A percentile compares a stretch with the other conserved stretches of the same genome.
These are phyloP conservation scores for Hemerocallis citrina DNA, from an alignment of 106 monocot species.

Conservation along the genomic window DNA sequence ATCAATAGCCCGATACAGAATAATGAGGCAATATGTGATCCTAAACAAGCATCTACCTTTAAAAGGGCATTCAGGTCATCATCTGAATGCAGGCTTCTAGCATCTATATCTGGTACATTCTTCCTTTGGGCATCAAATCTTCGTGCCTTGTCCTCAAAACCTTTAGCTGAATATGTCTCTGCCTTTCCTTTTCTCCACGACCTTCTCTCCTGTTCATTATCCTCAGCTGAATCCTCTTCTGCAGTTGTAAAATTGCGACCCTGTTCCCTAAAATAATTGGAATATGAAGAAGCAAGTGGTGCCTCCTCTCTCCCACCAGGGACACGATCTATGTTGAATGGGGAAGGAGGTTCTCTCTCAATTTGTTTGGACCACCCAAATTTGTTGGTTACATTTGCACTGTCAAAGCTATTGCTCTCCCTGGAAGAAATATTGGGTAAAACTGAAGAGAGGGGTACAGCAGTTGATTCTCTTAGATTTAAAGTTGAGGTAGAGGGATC, in stretches of 20 bases:
- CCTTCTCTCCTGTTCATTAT: conserved; percentile 33
- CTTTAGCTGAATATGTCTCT: conserved; percentile 17
- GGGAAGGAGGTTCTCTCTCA: conserved; percentile 31
- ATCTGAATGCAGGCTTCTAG: conserved; percentile 23
- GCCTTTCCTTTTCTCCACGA: conserved; percentile 28
- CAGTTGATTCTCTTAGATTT: conserved; percentile 54
- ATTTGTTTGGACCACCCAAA: conserved; percentile 66
- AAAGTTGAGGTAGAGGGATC: conserved; percentile 31
- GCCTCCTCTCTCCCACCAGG: conserved; percentile 30
- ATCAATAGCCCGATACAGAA: background rate
- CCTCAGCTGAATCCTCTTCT: conserved; percentile 29
- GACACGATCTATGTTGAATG: conserved; percentile 21
- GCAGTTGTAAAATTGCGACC: conserved; percentile 19
- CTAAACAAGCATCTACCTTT: conserved; percentile 34
- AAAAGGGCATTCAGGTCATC: conserved; percentile 69
- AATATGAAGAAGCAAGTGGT: conserved; percentile 12
- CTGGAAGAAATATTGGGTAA: conserved; percentile 22
- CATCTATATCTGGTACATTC: conserved; percentile 29
- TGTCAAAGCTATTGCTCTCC: conserved; percentile 20
- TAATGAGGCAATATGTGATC: background rate
- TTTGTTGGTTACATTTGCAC: conserved; percentile 27
- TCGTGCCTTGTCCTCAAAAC: conserved; percentile 23
- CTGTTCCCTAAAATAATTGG: conserved; percentile 33
- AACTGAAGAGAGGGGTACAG: conserved; percentile 39
- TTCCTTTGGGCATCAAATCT: conserved; percentile 26